Evolutionary conservation across 2,329 filamentous ascomycete species (phyloP), one percentile per base, ranked within the genome.

Genomic region (Colletotrichum shisoi): DNA sequence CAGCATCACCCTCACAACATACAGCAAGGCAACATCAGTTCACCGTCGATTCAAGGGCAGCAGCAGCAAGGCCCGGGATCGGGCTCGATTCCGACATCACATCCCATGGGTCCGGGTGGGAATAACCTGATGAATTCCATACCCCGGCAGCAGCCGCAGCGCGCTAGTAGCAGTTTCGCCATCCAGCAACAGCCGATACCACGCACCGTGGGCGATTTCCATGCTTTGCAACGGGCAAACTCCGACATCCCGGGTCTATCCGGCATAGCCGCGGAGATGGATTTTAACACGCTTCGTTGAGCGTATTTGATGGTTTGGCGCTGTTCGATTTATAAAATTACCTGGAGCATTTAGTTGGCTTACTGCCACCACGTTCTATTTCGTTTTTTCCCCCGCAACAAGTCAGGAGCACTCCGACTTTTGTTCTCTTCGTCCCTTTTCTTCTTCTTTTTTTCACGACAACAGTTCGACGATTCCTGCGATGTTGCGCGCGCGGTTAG

Each of bases 161-260:
- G 80, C 24, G 63, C 77, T 1, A 79, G 77, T 40, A 81, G 77
- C 42, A 81, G 78, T 57, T 83, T 79, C 48, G 76, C 77, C 42
- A 75, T 81, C 57, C 78, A 77, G 27, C 78, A 79, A 19, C 71
- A 73, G 4, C 76, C 75, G 24, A 74, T 83, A 63, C 75, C 77
- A 2, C 77, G 79, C 53, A 81, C 81, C 1, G 79, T 83, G 0
- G 80, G 79, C 3, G 82, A 84, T 57, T 86, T 84, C 57, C 83
- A 85, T 31, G 79, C 80, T 1, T 71, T 85, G 2, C 83, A 84
- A 63, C 76, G 83, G 45, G 77, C 78, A 12, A 80, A 79, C 59
- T 76, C 80, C 0, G 82, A 83, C 48, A 76, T 68, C 45, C 65
- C 64, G 2, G 64, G 60, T 39, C 57, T 71, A 52, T 58, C 68